Evolutionary conservation across 805 yeast genomes (phyloP).

Genomic region (Torulaspora maleeae): DNA sequence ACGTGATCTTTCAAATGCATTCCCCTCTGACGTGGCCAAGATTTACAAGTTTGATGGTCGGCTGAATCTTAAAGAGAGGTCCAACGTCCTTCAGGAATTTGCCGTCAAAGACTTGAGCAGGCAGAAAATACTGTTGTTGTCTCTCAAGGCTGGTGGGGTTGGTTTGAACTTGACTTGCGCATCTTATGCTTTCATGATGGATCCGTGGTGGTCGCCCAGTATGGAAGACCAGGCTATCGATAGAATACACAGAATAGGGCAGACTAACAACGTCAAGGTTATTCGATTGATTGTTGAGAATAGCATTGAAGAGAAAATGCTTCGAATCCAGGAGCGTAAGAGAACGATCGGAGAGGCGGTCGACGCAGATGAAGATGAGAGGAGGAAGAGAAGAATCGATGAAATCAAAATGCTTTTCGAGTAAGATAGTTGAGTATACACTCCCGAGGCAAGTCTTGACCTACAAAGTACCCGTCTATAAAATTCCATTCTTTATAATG

Average conservation of each 20-base stretch:
- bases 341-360: slow-evolving; percentile 76
- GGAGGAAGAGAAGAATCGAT: slow-evolving; percentile 63
- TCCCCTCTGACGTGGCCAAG: slow-evolving; percentile 29
- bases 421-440: slow-evolving; percentile 7
- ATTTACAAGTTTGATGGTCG: slow-evolving; percentile 81
- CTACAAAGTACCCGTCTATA: too few species aligned
- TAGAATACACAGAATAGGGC: slow-evolving; percentile 89
- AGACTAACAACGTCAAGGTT: slow-evolving; percentile 63
- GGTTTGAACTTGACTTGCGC: slow-evolving; percentile 86
- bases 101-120: slow-evolving; percentile 29
- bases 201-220: slow-evolving; percentile 97
- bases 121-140: slow-evolving; percentile 55
- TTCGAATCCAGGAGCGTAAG: slow-evolving; percentile 80
- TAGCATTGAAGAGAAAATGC: slow-evolving; percentile 84
- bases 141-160: slow-evolving; percentile 91
- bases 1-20: slow-evolving; percentile 50
- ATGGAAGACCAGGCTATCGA: slow-evolving; percentile 90
- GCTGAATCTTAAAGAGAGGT: slow-evolving; percentile 59
- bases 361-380: slow-evolving; percentile 69
- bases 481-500: too few species aligned
- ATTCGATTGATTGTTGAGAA: slow-evolving; percentile 74
- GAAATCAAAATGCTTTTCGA: slow-evolving; percentile 67
- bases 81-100: slow-evolving; percentile 56
- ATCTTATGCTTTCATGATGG: slow-evolving; percentile 82
- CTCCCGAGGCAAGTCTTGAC: not conserved